Percentiles rank a stretch among this genome's conserved stretches.
Evolutionary conservation across 1,284 basidiomycete genomes (phyloP).

Genomic region (Melampsora americana): DNA sequence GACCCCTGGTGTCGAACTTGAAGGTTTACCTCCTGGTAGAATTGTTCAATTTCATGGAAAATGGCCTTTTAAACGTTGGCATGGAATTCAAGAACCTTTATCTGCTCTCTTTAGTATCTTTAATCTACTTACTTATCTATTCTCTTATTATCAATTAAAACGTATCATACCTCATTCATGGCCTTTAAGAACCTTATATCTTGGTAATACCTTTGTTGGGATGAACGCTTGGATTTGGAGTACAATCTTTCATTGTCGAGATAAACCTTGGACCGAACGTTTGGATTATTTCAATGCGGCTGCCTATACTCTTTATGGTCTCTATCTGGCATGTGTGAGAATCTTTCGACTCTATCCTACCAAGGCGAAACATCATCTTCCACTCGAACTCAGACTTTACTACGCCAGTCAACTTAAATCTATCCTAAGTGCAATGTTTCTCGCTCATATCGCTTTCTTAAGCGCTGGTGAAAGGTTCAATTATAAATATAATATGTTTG

Average conservation of each 20-base stretch:
- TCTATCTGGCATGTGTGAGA: constrained; percentile 61
- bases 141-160: constrained; percentile 61
- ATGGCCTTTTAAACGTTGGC: constrained; percentile 78
- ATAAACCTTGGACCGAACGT: constrained; percentile 78
- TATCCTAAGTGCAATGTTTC: constrained; percentile 46
- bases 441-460: constrained; percentile 61
- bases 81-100: constrained; percentile 82
- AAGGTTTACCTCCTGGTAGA: constrained; percentile 48
- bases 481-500: constrained; percentile 89
- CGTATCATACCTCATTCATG: constrained; percentile 58
- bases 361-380: constrained; percentile 19
- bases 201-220: constrained; percentile 72
- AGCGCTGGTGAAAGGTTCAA: constrained; percentile 68
- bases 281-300: constrained; percentile 95
- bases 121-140: constrained; percentile 72
- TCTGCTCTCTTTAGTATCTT: constrained; percentile 82
- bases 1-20: constrained; percentile 30
- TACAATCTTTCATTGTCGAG: constrained; percentile 85
- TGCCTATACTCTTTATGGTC: constrained; percentile 65
- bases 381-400: constrained; percentile 25
- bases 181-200: constrained; percentile 58
- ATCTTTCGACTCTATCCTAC: constrained; percentile 50
- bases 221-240: constrained; percentile 93
- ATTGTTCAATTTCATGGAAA: constrained; percentile 81
- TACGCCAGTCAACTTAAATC: constrained; percentile 35